These are phyloP conservation scores for Linnemannia exigua DNA, from an alignment of 192 early-diverging fungal genomes.

Conservation along the genomic window DNA sequence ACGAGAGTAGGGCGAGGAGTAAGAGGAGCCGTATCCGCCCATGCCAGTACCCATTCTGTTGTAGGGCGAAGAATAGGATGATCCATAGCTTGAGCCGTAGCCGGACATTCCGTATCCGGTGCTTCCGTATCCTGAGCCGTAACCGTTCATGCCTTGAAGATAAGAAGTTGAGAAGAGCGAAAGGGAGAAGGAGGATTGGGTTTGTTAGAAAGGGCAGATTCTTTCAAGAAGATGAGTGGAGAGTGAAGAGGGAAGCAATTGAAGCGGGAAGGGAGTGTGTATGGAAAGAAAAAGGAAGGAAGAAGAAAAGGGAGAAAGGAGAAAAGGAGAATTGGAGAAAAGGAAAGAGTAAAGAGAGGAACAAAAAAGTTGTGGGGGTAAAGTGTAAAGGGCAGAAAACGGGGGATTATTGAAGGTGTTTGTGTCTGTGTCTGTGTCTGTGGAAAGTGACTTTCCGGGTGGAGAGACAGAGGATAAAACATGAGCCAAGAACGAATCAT, in stretches of 20 bases:
- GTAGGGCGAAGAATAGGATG: slow-evolving; percentile 58
- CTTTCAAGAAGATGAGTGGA: not conserved
- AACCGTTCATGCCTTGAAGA: slow-evolving; percentile 40
- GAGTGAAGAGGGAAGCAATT: not conserved
- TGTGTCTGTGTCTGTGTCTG: not conserved
- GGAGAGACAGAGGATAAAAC: not conserved
- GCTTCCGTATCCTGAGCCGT: slow-evolving; percentile 49
- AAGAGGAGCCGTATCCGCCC: slow-evolving; percentile 54
- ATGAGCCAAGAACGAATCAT: slow-evolving; percentile 1
- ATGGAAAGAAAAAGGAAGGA: slow-evolving; percentile 9
- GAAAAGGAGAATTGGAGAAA: too few species aligned
- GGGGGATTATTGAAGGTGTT: not conserved
- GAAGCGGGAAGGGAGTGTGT: not conserved
- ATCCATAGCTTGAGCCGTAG: slow-evolving; percentile 63
- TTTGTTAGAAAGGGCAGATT: not conserved
- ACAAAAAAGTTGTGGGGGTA: slow-evolving; percentile 7
- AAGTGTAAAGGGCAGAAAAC: slow-evolving; percentile 10
- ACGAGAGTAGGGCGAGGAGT: slow-evolving; percentile 53
- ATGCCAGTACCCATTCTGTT: slow-evolving; percentile 49
- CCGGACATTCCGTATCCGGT: slow-evolving; percentile 58
- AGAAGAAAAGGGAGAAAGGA: not conserved
- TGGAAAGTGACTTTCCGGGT: not conserved
- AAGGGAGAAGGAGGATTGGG: not conserved
- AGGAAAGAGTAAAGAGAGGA: not conserved
- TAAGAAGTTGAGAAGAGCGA: not conserved